Evolutionary conservation across 1,284 basidiomycete genomes (phyloP).

Genomic region (Athelia psychrophila): DNA sequence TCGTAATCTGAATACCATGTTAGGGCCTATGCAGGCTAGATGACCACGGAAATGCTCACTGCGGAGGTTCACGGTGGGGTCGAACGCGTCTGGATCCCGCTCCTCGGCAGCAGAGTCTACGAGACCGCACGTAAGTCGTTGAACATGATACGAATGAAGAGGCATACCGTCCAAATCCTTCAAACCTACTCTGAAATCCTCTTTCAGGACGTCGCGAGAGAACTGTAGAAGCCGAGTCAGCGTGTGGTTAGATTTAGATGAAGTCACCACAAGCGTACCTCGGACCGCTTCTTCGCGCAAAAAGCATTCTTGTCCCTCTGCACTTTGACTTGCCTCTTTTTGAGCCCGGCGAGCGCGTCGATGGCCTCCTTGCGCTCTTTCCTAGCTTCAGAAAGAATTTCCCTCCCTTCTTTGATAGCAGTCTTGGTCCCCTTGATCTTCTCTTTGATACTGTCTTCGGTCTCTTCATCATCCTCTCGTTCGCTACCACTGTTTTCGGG

Average conservation of each 20-base stretch:
- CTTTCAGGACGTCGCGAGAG: slow-evolving; percentile 53
- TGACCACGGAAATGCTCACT: slow-evolving; percentile 27
- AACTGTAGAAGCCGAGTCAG: slow-evolving; percentile 31
- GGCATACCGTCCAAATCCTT: slow-evolving; percentile 53
- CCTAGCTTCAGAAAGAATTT: slow-evolving; percentile 34
- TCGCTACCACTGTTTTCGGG: slow-evolving; percentile 15
- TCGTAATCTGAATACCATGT: slow-evolving; percentile 42
- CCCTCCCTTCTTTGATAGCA: slow-evolving; percentile 38
- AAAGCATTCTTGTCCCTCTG: slow-evolving; percentile 61
- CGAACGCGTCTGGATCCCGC: slow-evolving; percentile 52
- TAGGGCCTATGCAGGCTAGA: background rate
- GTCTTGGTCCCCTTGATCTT: slow-evolving; percentile 41
- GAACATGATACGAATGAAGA: background rate
- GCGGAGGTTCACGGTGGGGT: slow-evolving; percentile 47
- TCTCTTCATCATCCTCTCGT: slow-evolving; percentile 35
- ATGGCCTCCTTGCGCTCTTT: slow-evolving; percentile 43
- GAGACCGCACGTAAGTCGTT: no score
- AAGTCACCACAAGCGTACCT: slow-evolving; percentile 30
- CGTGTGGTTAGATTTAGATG: background rate
- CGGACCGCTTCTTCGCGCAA: slow-evolving; percentile 55
- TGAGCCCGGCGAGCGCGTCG: slow-evolving; percentile 41
- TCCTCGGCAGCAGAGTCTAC: slow-evolving; percentile 55
- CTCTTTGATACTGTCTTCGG: slow-evolving; percentile 40
- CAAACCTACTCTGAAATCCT: slow-evolving; percentile 55
- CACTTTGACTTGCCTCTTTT: slow-evolving; percentile 41